These are phyloP conservation scores for Fusarium sp. DNA, from an alignment of 2,329 filamentous ascomycete genomes.

Conservation along the genomic window DNA sequence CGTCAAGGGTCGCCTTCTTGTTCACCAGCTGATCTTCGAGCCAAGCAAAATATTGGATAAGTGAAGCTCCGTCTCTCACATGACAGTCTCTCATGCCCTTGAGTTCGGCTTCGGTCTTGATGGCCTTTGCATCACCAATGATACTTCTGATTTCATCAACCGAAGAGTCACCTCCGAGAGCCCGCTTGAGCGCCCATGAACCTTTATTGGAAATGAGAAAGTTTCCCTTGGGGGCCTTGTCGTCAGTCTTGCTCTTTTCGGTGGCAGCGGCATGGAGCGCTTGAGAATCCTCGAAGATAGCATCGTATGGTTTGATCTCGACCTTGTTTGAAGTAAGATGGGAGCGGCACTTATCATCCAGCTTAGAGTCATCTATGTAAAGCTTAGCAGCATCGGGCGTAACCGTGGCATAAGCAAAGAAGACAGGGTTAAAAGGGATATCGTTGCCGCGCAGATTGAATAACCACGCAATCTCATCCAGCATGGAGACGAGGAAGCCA, in stretches of 20 bases:
- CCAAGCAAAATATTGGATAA: slow-evolving; percentile 96
- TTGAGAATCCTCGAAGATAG: slow-evolving; percentile 83
- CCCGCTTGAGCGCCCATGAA: slow-evolving; percentile 91
- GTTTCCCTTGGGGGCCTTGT: slow-evolving; percentile 62
- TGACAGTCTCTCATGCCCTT: slow-evolving; percentile 95
- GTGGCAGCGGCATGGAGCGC: slow-evolving; percentile 62
- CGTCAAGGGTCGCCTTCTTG: slow-evolving; percentile 81
- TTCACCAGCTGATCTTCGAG: slow-evolving; percentile 86
- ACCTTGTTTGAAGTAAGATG: slow-evolving; percentile 79
- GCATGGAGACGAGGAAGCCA: slow-evolving; percentile 91
- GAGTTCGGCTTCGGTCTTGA: slow-evolving; percentile 92
- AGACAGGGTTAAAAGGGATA: slow-evolving; percentile 97
- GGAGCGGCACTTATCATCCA: slow-evolving; percentile 73
- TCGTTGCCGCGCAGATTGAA: slow-evolving; percentile 96
- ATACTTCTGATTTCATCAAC: slow-evolving; percentile 91
- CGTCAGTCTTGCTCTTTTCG: slow-evolving; percentile 51
- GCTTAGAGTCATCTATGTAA: slow-evolving; percentile 85
- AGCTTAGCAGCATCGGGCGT: slow-evolving; percentile 82
- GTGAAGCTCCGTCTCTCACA: slow-evolving; percentile 89
- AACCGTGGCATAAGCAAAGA: slow-evolving; percentile 94
- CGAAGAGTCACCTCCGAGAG: slow-evolving; percentile 84
- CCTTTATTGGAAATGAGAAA: slow-evolving; percentile 89
- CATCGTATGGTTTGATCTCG: slow-evolving; percentile 81
- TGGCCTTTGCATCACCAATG: slow-evolving; percentile 88
- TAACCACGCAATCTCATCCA: slow-evolving; percentile 98